Conservation (phyloP, 352 stramenopile species). For the Phytopythium litorale region DNA sequence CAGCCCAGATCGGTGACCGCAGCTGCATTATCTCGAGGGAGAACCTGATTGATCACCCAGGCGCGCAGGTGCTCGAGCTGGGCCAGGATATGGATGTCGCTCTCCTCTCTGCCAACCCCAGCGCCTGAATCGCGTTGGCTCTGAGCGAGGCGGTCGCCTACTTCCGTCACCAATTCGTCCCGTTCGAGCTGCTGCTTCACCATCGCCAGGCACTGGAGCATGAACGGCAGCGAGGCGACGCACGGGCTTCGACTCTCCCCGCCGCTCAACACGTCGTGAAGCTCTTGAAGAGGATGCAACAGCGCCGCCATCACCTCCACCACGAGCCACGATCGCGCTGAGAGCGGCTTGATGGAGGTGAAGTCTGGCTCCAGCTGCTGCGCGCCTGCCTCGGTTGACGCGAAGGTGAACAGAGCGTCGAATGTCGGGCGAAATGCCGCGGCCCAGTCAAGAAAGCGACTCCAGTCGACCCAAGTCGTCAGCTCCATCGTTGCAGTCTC, state of each 20-base stretch:
- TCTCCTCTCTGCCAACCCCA: background rate
- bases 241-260: constrained; percentile 13
- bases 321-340: constrained; percentile 23
- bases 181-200: constrained; percentile 26
- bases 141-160: constrained; percentile 1
- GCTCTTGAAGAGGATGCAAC: constrained; percentile 36
- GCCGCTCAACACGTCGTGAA: constrained; percentile 28
- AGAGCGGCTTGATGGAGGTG: constrained; percentile 4
- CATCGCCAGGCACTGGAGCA: constrained; percentile 33
- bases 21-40: constrained; percentile 10
- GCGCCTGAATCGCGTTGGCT: background rate
- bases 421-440: constrained; percentile 19
- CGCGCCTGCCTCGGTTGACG: constrained; percentile 5
- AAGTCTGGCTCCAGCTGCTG: background rate
- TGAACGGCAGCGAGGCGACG: constrained; percentile 29
- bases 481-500: background rate
- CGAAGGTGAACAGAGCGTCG: constrained; percentile 14
- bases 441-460: constrained; percentile 16
- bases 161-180: constrained; percentile 23
- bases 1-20: constrained; percentile 25
- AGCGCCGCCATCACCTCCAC: constrained; percentile 36
- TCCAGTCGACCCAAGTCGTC: constrained; percentile 20
- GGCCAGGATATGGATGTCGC: background rate
- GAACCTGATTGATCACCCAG: constrained; percentile 12
- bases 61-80: constrained; percentile 9